Conservation (phyloP, 164 flowering plant species). For the Sedum album region DNA sequence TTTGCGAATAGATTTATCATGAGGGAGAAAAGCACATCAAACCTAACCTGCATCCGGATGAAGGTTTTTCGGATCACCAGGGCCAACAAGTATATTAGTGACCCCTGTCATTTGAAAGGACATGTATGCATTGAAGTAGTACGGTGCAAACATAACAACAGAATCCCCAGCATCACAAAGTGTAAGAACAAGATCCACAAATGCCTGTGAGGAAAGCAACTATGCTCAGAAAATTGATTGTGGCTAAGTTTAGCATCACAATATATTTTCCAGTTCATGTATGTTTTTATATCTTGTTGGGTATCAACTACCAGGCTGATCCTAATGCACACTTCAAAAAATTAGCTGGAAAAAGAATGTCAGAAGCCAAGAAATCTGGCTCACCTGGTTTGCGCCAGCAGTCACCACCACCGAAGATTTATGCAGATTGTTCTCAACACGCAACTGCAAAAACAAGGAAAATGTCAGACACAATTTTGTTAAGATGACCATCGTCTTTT, state of each 20-base stretch:
- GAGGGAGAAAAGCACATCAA: not conserved
- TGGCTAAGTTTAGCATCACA: not conserved
- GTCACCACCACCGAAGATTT: slow-evolving; percentile 77
- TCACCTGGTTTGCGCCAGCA: slow-evolving; percentile 78
- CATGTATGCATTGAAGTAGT: slow-evolving; percentile 80
- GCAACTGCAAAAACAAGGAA: slow-evolving; percentile 31
- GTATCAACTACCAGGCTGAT: not conserved
- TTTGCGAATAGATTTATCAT: not conserved
- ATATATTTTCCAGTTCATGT: not conserved
- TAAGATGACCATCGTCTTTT: not conserved
- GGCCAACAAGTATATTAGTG: slow-evolving; percentile 59
- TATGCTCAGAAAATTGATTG: not conserved
- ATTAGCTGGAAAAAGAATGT: not conserved
- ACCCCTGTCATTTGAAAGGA: slow-evolving; percentile 83
- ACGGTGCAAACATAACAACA: slow-evolving; percentile 73
- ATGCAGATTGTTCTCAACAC: slow-evolving; percentile 43
- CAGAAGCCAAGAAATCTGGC: not conserved
- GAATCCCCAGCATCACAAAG: slow-evolving; percentile 68
- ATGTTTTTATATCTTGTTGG: not conserved
- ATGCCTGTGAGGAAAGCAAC: slow-evolving; percentile 40
- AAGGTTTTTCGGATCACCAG: slow-evolving; percentile 50
- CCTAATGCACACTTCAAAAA: not conserved
- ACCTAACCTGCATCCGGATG: slow-evolving; percentile 66
- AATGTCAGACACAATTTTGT: not conserved
- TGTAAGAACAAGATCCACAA: slow-evolving; percentile 65